Percentiles rank a stretch among this genome's conserved stretches.
Evolutionary conservation across 2,329 filamentous ascomycete species (phyloP).

Genomic region (Xylaria sp.): DNA sequence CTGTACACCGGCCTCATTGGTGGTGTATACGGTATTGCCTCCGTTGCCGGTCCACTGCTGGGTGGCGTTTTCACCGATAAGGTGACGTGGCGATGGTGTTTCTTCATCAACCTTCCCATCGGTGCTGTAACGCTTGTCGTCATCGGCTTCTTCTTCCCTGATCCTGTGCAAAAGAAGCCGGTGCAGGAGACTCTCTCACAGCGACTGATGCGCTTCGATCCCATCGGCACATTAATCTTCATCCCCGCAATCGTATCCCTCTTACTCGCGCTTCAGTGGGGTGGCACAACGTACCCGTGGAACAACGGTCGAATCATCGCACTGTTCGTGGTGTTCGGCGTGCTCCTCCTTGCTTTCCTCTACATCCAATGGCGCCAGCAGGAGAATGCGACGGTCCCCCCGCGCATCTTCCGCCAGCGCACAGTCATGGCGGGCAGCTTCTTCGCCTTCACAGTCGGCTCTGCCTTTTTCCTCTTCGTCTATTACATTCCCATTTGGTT

Average conservation of each 20-base stretch:
- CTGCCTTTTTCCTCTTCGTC: slow-evolving; percentile 48
- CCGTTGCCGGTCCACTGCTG: slow-evolving; percentile 48
- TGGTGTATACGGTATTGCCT: slow-evolving; percentile 56
- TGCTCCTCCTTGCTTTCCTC: slow-evolving; percentile 51
- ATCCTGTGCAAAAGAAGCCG: slow-evolving; percentile 28
- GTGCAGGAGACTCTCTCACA: slow-evolving; percentile 33
- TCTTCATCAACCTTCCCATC: slow-evolving; percentile 41
- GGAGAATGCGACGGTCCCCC: slow-evolving; percentile 55
- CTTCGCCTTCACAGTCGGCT: slow-evolving; percentile 52
- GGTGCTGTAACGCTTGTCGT: slow-evolving; percentile 35
- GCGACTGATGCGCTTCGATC: slow-evolving; percentile 46
- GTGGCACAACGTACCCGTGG: slow-evolving; percentile 54
- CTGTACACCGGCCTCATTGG: slow-evolving; percentile 44
- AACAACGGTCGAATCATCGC: slow-evolving; percentile 55
- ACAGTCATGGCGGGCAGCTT: slow-evolving; percentile 49
- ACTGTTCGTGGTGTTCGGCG: slow-evolving; percentile 57
- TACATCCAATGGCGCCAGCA: slow-evolving; percentile 51
- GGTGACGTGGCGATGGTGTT: slow-evolving; percentile 45
- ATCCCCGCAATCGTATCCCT: slow-evolving; percentile 56
- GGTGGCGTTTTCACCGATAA: slow-evolving; percentile 51
- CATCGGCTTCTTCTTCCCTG: slow-evolving; percentile 45
- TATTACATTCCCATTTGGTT: slow-evolving; percentile 59
- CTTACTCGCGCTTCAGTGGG: slow-evolving; percentile 61
- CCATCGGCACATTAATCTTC: slow-evolving; percentile 45
- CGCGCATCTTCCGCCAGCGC: slow-evolving; percentile 53